A percentile compares a stretch with the other conserved stretches of the same genome.
Conservation (phyloP, 73 alveolate species). For the Paraurostyla sp. region DNA sequence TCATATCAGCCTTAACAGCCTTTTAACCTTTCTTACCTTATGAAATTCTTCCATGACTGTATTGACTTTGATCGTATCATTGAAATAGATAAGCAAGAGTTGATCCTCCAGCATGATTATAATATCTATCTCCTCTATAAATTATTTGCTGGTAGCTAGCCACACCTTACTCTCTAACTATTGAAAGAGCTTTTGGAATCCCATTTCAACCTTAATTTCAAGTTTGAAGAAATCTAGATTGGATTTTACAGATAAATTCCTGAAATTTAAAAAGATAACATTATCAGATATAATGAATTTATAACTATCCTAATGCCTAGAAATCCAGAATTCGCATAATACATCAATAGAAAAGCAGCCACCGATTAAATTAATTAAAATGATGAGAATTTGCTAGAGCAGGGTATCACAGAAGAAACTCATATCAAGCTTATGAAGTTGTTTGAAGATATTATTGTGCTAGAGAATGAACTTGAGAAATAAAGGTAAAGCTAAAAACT, state of each 20-base stretch:
- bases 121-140: neutral
- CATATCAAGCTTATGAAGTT: conserved; percentile 15
- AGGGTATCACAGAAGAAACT: conserved; percentile 44
- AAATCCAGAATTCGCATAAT: conserved; percentile 14
- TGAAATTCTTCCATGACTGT: conserved; percentile 37
- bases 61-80: conserved; percentile 15
- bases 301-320: neutral
- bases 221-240: neutral
- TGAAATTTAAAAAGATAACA: neutral
- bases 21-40: neutral
- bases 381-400: neutral
- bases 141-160: neutral
- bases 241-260: neutral
- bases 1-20: neutral
- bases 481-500: neutral
- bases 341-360: neutral
- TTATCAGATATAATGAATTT: neutral
- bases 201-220: neutral
- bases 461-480: conserved; percentile 34
- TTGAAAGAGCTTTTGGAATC: neutral
- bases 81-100: conserved; percentile 33
- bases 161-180: neutral
- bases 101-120: neutral
- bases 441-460: conserved; percentile 14
- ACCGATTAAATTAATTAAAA: neutral